These are phyloP conservation scores for Saccharomycopsis synnaedendra DNA, from an alignment of 805 yeast species.

Conservation along the genomic window DNA sequence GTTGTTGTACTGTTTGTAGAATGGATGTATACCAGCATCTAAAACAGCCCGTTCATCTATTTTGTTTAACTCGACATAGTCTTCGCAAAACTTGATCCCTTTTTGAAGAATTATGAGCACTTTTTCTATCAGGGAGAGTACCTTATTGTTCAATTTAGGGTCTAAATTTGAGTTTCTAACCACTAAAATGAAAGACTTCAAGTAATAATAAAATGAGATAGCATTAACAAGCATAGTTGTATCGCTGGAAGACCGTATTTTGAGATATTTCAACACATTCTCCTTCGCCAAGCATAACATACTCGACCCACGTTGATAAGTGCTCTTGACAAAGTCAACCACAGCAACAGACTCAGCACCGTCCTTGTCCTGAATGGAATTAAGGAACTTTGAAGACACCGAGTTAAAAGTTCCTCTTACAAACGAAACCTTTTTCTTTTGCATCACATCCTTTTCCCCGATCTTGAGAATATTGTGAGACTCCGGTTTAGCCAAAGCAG, in stretches of 20 bases:
- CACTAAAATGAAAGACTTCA: slow-evolving; percentile 6
- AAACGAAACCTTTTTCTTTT: slow-evolving; percentile 4
- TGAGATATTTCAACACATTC: background rate
- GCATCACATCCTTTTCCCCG: background rate
- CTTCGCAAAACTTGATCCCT: slow-evolving; percentile 13
- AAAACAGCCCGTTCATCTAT: background rate
- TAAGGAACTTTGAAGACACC: slow-evolving; percentile 6
- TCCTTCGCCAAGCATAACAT: background rate
- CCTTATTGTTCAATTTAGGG: slow-evolving; percentile 7
- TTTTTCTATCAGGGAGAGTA: slow-evolving; percentile 7
- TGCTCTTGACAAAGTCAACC: slow-evolving; percentile 1
- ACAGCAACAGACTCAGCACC: slow-evolving; percentile 5
- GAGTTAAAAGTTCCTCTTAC: slow-evolving; percentile 8
- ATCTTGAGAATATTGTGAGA: background rate
- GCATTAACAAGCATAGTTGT: slow-evolving; percentile 7
- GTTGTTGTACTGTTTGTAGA: slow-evolving; percentile 12
- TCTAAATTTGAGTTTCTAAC: slow-evolving; percentile 5
- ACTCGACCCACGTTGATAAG: background rate
- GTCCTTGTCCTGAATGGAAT: slow-evolving; percentile 12
- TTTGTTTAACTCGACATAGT: slow-evolving; percentile 6
- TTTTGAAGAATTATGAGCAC: slow-evolving; percentile 5
- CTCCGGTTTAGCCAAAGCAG: background rate
- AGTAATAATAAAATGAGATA: slow-evolving; percentile 7
- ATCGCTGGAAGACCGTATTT: slow-evolving; percentile 5
- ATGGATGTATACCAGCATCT: background rate